phyloP scores from a whole-genome alignment of 2,329 filamentous ascomycete genomes.

The Lomentospora prolificans region DNA sequence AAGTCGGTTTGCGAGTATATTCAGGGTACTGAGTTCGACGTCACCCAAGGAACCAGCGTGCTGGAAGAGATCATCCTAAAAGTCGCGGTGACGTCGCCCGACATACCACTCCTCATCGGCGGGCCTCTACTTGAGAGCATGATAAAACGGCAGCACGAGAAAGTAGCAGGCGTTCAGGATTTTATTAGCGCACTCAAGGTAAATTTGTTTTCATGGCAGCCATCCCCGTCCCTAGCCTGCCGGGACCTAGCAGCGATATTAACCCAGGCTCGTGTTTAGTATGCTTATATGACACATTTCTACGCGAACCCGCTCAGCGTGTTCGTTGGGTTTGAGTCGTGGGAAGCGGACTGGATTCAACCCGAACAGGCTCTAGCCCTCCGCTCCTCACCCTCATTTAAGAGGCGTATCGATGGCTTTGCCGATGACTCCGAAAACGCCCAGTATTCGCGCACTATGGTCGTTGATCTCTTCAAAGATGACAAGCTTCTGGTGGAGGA shows the following conservation, averaged over 20 bases:
- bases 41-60: constrained; percentile 61
- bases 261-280: constrained; percentile 32
- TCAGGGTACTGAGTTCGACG: constrained; percentile 65
- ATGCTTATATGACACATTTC: constrained; percentile 79
- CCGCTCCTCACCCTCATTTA: constrained; percentile 61
- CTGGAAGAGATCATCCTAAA: constrained; percentile 60
- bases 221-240: too few relatives aligned
- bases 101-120: constrained; percentile 53
- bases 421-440: constrained; percentile 27
- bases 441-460: not conserved
- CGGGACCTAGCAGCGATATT: not conserved
- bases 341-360: constrained; percentile 31
- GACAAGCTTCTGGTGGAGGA: constrained; percentile 8
- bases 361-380: constrained; percentile 56
- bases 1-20: constrained; percentile 59
- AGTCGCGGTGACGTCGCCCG: constrained; percentile 47
- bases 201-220: constrained; percentile 11
- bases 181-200: constrained; percentile 64
- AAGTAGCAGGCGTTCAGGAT: constrained; percentile 64
- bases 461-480: constrained; percentile 14
- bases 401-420: constrained; percentile 36
- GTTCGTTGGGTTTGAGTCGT: constrained; percentile 33
- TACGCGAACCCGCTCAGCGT: constrained; percentile 68
- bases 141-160: constrained; percentile 64
- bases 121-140: constrained; percentile 51